Percentiles rank a stretch among this genome's conserved stretches.
Evolutionary conservation across 2,329 filamentous ascomycete species (phyloP).

Genomic region (Calonectria montana): DNA sequence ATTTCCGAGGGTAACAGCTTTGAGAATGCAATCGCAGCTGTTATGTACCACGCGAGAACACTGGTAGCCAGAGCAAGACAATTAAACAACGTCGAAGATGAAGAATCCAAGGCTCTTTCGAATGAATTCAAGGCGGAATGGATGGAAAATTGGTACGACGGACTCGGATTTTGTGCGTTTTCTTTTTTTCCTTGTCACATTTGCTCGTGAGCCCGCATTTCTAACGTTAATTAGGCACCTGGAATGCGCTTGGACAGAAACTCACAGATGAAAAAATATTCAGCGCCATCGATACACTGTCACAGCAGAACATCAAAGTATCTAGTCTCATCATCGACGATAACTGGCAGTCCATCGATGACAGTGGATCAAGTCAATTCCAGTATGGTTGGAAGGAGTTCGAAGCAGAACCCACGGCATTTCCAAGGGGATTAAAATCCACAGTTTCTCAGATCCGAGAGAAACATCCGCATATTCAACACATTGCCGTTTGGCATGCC

Average conservation of each 20-base stretch:
- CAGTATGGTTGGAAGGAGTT: conserved; percentile 81
- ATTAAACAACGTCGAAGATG: conserved; percentile 54
- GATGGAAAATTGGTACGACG: conserved; percentile 92
- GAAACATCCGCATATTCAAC: conserved; percentile 77
- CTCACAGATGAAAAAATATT: conserved; percentile 85
- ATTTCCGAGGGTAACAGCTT: conserved; percentile 79
- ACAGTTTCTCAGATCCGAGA: conserved; percentile 76
- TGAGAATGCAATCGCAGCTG: conserved; percentile 80
- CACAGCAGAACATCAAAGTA: conserved; percentile 78
- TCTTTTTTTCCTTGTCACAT: too few relatives aligned
- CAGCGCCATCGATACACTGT: conserved; percentile 77
- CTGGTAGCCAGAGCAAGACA: conserved; percentile 54
- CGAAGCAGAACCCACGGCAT: conserved; percentile 83
- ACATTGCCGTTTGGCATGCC: conserved; percentile 95
- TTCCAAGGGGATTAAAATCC: conserved; percentile 82
- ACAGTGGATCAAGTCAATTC: conserved; percentile 62
- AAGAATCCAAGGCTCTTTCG: conserved; percentile 58
- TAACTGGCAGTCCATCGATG: conserved; percentile 87
- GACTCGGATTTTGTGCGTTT: conserved; percentile 83
- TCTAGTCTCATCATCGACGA: conserved; percentile 95
- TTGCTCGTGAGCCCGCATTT: not conserved
- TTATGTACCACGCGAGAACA: conserved; percentile 88
- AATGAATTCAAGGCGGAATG: conserved; percentile 70
- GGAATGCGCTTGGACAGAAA: conserved; percentile 90
- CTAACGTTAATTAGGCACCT: conserved; percentile 70